phyloP scores from a whole-genome alignment of 2,329 filamentous ascomycete genomes.

The Ophiocordyceps camponoti-saundersi region DNA sequence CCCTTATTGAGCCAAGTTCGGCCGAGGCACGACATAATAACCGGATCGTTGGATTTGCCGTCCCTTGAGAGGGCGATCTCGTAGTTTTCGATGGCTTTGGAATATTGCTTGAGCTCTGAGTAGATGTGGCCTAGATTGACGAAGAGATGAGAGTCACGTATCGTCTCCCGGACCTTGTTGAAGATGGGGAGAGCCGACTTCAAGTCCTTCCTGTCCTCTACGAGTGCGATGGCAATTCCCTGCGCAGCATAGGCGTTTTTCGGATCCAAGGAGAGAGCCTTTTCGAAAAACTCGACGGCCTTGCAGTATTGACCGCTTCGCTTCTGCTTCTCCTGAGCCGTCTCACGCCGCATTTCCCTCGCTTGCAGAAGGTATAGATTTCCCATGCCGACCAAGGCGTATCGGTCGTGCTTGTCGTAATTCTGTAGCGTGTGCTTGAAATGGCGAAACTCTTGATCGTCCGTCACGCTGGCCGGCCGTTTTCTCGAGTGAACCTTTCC shows the following conservation, averaged over 20 bases:
- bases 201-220: conserved; percentile 87
- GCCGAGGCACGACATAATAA: conserved; percentile 71
- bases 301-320: conserved; percentile 73
- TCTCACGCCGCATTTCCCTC: conserved; percentile 84
- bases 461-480: conserved; percentile 59
- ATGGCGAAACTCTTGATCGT: conserved; percentile 83
- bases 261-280: conserved; percentile 84
- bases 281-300: conserved; percentile 96
- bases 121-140: conserved; percentile 91
- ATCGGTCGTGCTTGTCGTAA: conserved; percentile 95
- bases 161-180: conserved; percentile 73
- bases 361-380: conserved; percentile 79
- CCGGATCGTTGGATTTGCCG: conserved; percentile 53
- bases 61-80: conserved; percentile 71
- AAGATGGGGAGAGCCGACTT: conserved; percentile 72
- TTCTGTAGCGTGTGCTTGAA: conserved; percentile 93
- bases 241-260: conserved; percentile 95
- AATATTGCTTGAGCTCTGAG: conserved; percentile 76
- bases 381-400: conserved; percentile 90
- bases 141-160: conserved; percentile 76
- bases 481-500: conserved; percentile 70
- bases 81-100: conserved; percentile 87
- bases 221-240: conserved; percentile 82
- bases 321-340: conserved; percentile 81
- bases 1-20: conserved; percentile 76